Percentiles rank a stretch among this genome's conserved stretches.
Evolutionary conservation across 2,329 filamentous ascomycete species (phyloP).

Genomic region (Chaetoscypha palmicola): DNA sequence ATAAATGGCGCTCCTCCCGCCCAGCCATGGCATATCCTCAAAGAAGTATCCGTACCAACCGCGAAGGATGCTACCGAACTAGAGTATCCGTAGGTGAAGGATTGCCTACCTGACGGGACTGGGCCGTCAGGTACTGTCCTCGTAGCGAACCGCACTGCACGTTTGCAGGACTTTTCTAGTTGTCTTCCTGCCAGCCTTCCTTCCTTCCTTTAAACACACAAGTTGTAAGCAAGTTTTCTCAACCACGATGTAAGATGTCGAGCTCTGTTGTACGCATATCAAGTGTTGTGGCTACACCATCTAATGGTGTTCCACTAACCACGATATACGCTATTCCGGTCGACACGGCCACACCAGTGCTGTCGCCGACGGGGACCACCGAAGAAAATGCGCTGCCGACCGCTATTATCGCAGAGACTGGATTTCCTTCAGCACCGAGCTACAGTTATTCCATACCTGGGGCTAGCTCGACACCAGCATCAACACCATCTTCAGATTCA

Average conservation of each 20-base stretch:
- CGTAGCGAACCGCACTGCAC: too few species aligned
- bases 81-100: too few species aligned
- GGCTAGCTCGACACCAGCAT: not conserved
- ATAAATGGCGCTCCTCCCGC: too few species aligned
- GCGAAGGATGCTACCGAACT: too few species aligned
- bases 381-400: constrained; percentile 1
- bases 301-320: not conserved
- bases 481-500: not conserved
- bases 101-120: too few species aligned
- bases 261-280: not conserved
- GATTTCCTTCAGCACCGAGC: not conserved
- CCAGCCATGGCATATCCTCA: too few species aligned
- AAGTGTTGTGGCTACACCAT: not conserved
- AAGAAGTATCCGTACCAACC: too few species aligned
- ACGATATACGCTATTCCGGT: constrained; percentile 5
- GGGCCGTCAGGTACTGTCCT: too few species aligned
- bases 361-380: not conserved
- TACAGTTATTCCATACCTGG: not conserved
- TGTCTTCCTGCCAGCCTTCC: not conserved
- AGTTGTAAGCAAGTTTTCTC: not conserved
- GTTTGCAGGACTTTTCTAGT: too few species aligned
- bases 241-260: constrained; percentile 1
- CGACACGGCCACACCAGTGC: not conserved
- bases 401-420: not conserved
- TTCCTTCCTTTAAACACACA: not conserved